A percentile compares a stretch with the other conserved stretches of the same genome.
Evolutionary conservation across 768 basidiomycete genomes (phyloP).

Genomic region (Lentinula edodes): DNA sequence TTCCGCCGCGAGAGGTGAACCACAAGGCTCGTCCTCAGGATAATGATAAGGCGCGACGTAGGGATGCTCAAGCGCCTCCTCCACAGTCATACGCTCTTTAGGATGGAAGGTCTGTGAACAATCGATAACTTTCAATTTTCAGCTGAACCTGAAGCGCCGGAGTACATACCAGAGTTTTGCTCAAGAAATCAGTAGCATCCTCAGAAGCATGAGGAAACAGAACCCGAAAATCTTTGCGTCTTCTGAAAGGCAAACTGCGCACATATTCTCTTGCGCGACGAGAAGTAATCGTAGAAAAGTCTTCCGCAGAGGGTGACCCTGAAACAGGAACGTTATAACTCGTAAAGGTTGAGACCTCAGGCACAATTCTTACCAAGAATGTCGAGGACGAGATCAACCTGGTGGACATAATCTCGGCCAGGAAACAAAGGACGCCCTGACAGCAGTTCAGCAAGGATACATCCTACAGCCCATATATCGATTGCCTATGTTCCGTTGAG

Average conservation of each 20-base stretch:
- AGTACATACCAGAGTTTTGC: constrained; percentile 65
- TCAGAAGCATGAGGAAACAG: constrained; percentile 91
- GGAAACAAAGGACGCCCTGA: constrained; percentile 95
- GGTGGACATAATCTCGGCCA: constrained; percentile 94
- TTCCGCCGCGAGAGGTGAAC: constrained; percentile 86
- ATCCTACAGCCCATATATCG: constrained; percentile 84
- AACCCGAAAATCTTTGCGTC: constrained; percentile 72
- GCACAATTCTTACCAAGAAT: constrained; percentile 59
- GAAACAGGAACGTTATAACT: not conserved
- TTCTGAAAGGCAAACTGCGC: constrained; percentile 89
- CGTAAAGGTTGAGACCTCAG: not conserved
- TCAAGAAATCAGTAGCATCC: constrained; percentile 62
- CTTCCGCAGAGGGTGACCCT: constrained; percentile 86
- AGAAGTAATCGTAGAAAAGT: constrained; percentile 95
- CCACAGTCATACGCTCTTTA: constrained; percentile 92
- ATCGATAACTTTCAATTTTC: too few species aligned
- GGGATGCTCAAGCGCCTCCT: constrained; percentile 88
- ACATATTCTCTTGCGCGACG: constrained; percentile 92
- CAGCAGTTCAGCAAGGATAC: constrained; percentile 93
- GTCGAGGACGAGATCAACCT: constrained; percentile 91
- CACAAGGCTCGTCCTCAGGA: constrained; percentile 93
- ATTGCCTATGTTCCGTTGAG: constrained; percentile 48
- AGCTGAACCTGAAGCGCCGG: not conserved
- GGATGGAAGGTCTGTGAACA: constrained; percentile 84
- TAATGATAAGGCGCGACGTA: constrained; percentile 93